Evolutionary conservation across 805 yeast genomes (phyloP).

Genomic region (Spathaspora sp.): DNA sequence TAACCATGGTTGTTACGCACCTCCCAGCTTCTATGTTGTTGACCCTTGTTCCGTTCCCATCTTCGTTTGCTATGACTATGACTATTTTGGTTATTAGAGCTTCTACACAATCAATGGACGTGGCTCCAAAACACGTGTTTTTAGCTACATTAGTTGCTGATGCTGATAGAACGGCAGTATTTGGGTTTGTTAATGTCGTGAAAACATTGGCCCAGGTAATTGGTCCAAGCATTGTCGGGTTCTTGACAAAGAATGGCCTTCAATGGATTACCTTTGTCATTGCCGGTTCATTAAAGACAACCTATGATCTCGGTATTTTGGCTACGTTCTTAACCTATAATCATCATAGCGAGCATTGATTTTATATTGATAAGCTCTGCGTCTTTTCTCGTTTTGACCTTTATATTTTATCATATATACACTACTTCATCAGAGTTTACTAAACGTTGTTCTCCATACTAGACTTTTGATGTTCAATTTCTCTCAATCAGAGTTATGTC

Average conservation of each 20-base stretch:
- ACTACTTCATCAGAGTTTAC: too few relatives aligned
- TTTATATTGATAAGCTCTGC: neutral
- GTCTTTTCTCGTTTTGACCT: too few relatives aligned
- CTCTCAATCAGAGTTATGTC: too few relatives aligned
- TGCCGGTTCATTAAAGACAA: conserved; percentile 36
- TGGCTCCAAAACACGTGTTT: conserved; percentile 46
- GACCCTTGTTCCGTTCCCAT: conserved; percentile 36
- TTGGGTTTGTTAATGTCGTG: conserved; percentile 43
- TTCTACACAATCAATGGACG: conserved; percentile 44
- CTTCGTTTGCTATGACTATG: conserved; percentile 25
- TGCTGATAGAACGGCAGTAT: conserved; percentile 38
- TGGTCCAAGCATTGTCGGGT: conserved; percentile 43
- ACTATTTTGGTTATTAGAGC: conserved; percentile 32
- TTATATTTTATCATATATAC: too few relatives aligned
- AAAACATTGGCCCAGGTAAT: conserved; percentile 39
- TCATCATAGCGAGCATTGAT: conserved; percentile 14
- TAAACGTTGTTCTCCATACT: too few relatives aligned
- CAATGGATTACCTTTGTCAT: conserved; percentile 42
- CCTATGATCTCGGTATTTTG: conserved; percentile 40
- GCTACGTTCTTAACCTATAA: conserved; percentile 23
- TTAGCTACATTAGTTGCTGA: conserved; percentile 39
- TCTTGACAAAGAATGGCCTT: conserved; percentile 27
- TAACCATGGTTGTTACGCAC: conserved; percentile 44
- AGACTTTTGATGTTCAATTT: too few relatives aligned
- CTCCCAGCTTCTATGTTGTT: conserved; percentile 40